Percentiles rank a stretch among this genome's conserved stretches.
These are phyloP conservation scores for Ogataea pilisensis DNA, from an alignment of 805 yeast species.

Conservation along the genomic window DNA sequence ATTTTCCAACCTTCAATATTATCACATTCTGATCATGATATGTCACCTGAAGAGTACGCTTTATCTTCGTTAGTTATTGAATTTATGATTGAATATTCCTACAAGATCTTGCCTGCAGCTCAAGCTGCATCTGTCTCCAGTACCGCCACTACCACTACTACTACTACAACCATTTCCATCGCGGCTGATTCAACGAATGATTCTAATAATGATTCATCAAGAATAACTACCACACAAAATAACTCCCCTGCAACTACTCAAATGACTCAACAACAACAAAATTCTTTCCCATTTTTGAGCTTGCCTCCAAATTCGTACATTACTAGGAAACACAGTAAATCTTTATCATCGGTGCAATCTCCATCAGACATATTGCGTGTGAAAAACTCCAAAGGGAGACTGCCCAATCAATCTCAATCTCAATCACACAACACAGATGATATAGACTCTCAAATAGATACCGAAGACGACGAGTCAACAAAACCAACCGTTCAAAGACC, in stretches of 20 bases:
- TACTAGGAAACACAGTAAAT: slow-evolving; percentile 35
- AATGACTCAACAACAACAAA: not conserved
- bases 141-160: not conserved
- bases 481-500: slow-evolving; percentile 1
- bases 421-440: slow-evolving; percentile 24
- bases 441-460: slow-evolving; percentile 21
- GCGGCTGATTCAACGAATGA: not conserved
- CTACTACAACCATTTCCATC: too few relatives aligned
- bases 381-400: slow-evolving; percentile 9
- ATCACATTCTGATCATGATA: slow-evolving; percentile 88
- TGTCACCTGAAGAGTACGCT: slow-evolving; percentile 89
- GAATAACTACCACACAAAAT: too few relatives aligned
- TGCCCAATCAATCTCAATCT: slow-evolving; percentile 3
- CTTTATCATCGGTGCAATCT: slow-evolving; percentile 43
- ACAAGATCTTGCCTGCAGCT: slow-evolving; percentile 61
- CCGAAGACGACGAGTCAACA: slow-evolving; percentile 18
- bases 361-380: slow-evolving; percentile 37
- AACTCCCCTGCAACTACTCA: not conserved
- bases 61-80: slow-evolving; percentile 82
- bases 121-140: slow-evolving; percentile 17
- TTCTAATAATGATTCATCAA: too few relatives aligned
- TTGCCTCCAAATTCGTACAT: slow-evolving; percentile 16
- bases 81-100: slow-evolving; percentile 82
- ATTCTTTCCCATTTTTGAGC: too few relatives aligned
- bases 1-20: slow-evolving; percentile 95